Base-by-base conservation (phyloP, 164 flowering plant genomes). In the Litsea cubeba region DNA sequence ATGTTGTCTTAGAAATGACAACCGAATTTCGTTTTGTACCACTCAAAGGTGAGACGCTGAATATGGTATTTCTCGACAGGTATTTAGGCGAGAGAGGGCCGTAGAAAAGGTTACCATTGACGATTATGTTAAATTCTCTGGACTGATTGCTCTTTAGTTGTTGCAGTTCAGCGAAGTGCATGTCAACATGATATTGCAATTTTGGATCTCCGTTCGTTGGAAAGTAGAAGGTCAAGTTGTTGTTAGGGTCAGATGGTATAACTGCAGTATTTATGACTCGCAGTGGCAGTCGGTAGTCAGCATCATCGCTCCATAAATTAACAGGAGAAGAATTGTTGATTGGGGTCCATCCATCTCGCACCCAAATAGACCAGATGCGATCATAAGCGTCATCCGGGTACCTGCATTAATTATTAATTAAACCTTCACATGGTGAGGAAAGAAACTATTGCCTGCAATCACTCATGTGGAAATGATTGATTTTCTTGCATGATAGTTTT, bases 141-240 rank as follows among this genome's bases (percentile, higher is more conserved):
- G 63, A 1, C 30, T 82, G 78, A 28, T 77, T 79, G 3, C 54
- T 66, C 30, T 46, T 28, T 11, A 79, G 78, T 2, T 15, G 8
- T 7, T 28, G 66, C 8, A 86, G 24, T 60, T 88, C 89, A 12
- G 89, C 83, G 66, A 85, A 78, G 78, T 87, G 77, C 74, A 82
- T 11, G 78, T 71, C 81, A 0, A 76, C 17, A 28, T 72, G 81
- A 71, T 72, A 78, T 23, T 76, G 25, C 2, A 30, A 17, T n/a
- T 35, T 32, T 1, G 76, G 3, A 57, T 76, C 73, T 7, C 8
- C 12, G 1, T 65, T 66, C 71, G 71, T 79, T 15, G 14, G 22
- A 40, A 80, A 17, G 8, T 12, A n/a, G 20, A 54, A 54, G 12
- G 0, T 54, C 51, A 82, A 24, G 62, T 80, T 5, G 2, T 25